Evolutionary conservation across 352 stramenopile genomes (phyloP), one percentile per base, ranked within the genome.

Genomic region (Phytophthora citrophthora): DNA sequence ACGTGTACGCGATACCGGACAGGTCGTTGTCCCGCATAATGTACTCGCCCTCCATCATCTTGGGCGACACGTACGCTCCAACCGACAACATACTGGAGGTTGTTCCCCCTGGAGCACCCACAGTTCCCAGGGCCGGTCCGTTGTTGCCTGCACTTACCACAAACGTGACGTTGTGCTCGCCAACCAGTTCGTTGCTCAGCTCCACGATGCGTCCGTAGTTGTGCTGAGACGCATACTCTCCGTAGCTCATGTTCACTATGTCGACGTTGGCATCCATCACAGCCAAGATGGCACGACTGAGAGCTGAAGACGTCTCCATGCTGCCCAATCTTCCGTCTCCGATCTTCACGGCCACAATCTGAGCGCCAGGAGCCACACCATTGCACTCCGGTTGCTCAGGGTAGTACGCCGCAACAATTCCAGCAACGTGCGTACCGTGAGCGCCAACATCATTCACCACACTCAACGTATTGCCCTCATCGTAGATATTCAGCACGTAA

Each of bases 171-270:
- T 94, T 96, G 63, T 98, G 89, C 54, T 97, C 86, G 27, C 95
- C 76, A 27, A 98, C 90, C 12, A 98, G 75, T 40, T 98, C 90
- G 38, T 96, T 85, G 44, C 88, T 86, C 26, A 98, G 63, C 58
- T 98, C 81, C 7, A 96, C 79, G 18, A 98, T 74, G 47, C 94
- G 82, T n/a, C 95, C 93, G 39, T 73, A 78, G 72, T 98, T 89
- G 48, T 95, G 86, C 66, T 96, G 70, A 18, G 72, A 83, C 24
- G 85, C 93, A 38, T 96, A 93, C 76, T 99, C 97, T 23, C 96
- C 97, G 72, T 98, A 99, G 41, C 88, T 98, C 80, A 99, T 96
- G 81, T 99, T 99, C 26, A 99, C 87, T 0, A 99, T 53, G 71
- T 99, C 93, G n/a, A 87, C 93, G 13, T 92, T 91, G 32, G 88